Conservation (phyloP, 441 rosid species). For the Mallotus repandus region DNA sequence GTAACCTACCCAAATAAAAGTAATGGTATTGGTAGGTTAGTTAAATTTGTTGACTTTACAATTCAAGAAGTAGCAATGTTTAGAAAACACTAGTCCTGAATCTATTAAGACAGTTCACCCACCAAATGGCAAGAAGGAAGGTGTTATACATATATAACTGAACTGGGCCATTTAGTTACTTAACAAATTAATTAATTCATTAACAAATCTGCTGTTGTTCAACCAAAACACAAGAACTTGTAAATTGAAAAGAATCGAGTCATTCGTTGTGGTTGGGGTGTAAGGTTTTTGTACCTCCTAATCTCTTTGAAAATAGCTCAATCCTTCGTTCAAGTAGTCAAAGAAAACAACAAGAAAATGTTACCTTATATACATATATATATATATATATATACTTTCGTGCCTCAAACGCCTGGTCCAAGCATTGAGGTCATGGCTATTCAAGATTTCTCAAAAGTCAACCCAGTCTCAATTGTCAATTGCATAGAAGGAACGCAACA, state of each 20-base stretch:
- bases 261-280: not conserved
- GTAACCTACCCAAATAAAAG: not conserved
- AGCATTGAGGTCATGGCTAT: too few species aligned
- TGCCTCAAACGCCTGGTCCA: too few species aligned
- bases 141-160: too few species aligned
- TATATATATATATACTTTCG: too few species aligned
- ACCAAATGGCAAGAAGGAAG: not conserved
- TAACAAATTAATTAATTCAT: not conserved
- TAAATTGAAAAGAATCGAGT: not conserved
- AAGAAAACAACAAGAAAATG: too few species aligned
- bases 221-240: not conserved
- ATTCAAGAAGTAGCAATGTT: not conserved
- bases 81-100: not conserved
- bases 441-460: too few species aligned
- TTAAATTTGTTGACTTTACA: slow-evolving; percentile 3
- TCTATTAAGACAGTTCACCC: not conserved
- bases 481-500: too few species aligned
- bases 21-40: not conserved
- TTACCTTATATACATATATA: too few species aligned
- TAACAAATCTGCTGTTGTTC: not conserved
- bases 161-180: not conserved
- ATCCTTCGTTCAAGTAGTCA: too few species aligned
- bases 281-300: not conserved
- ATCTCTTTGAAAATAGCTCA: too few species aligned
- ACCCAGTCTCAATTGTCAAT: too few species aligned